Base-by-base conservation (phyloP, 495 filamentous ascomycete species). In the Trichoderma reesei region DNA sequence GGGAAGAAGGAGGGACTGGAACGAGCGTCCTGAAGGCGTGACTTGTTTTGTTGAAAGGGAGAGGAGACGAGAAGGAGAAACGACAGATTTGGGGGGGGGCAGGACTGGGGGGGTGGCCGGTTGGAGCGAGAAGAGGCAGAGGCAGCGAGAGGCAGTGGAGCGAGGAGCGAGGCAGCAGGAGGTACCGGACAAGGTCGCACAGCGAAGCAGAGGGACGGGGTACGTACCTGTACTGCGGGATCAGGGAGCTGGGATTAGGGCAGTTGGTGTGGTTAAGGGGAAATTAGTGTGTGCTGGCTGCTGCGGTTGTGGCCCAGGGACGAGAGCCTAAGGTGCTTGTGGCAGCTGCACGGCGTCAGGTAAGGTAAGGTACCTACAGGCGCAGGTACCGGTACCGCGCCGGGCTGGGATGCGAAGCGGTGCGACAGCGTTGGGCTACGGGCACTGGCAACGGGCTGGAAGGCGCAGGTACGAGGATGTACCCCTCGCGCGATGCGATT, bases 41-140 rank as follows among this genome's bases (percentile, higher is more conserved):
- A 42, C 41, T 42, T 63, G 61, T 63, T 63, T 63, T 63, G 61
- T 63, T 63, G 61, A 46, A 63, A 63, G 61, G 41, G 37, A 44
- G 61, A 46, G 31, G 59, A 38, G 61, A 63, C 61, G 41, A 46
- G 38, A 34, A 63, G 61, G 61, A 63, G 61, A 63, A 26, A 46
- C 38, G 41, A 18, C 38, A 46, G 61, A 61, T 39, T 39, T 39
- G 61, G 41, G 61, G 37, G 39, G 61, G 61, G 14, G 60, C 20
- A 41, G 20, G 38, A 37, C 20, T 16, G 59, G 60, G 60, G 33
- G 61, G 31, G 61, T 46, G 61, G 16, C 5, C 3, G 14, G n/a
- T n/a, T n/a, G n/a, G n/a, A n/a, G n/a, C n/a, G n/a, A n/a, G n/a
- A n/a, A n/a, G n/a, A n/a, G 4, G 38, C 36, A 44, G 41, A 46